Evolutionary conservation across 108 stramenopile genomes (phyloP).

Genomic region (Ochromonas danica): DNA sequence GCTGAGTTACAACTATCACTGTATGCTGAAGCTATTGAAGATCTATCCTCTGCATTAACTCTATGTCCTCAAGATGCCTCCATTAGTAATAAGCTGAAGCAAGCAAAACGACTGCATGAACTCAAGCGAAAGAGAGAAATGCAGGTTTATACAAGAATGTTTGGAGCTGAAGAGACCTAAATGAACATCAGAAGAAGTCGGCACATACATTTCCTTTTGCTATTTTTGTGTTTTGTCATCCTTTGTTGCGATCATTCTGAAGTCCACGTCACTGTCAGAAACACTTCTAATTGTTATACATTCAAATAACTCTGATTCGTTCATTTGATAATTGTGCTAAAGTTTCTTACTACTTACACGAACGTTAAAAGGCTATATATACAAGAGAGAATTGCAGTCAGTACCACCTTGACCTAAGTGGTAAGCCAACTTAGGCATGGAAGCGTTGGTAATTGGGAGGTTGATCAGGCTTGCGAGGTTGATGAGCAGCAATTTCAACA

Average conservation of each 20-base stretch:
- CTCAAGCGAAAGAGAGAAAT: not conserved
- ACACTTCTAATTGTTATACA: not conserved
- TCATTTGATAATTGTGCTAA: not conserved
- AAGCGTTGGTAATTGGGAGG: no score
- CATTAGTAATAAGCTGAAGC: not conserved
- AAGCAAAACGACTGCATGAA: not conserved
- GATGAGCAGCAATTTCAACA: slow-evolving; percentile 1
- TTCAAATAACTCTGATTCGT: not conserved
- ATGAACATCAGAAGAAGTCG: not conserved
- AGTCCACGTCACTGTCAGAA: not conserved
- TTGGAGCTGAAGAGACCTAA: not conserved
- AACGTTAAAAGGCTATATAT: no score
- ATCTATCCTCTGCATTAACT: not conserved
- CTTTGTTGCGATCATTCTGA: not conserved
- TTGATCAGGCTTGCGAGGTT: no score
- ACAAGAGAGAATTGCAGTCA: no score
- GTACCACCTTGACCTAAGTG: no score
- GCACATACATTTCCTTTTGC: not conserved
- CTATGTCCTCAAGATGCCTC: not conserved
- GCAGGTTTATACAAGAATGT: not conserved
- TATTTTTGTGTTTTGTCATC: not conserved
- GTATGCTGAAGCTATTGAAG: not conserved
- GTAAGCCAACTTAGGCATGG: no score
- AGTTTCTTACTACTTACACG: no score
- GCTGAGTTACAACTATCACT: not conserved